phyloP scores from a whole-genome alignment of 225 moss, liverwort and hornwort species.

The Rhytidiadelphus loreus region DNA sequence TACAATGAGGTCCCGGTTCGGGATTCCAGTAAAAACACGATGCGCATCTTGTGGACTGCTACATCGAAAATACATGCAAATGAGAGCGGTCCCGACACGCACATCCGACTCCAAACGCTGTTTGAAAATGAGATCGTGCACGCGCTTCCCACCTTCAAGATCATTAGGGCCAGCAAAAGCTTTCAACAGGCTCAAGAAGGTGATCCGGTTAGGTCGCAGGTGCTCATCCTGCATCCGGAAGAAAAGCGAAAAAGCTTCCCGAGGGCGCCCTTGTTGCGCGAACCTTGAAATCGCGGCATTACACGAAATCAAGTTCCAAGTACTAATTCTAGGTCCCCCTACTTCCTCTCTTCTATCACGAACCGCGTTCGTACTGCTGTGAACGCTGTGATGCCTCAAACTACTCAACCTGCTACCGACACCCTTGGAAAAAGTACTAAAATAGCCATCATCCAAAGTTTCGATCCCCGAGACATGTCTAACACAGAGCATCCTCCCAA shows the following conservation, averaged over 20 bases:
- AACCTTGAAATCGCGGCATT: slow-evolving; percentile 38
- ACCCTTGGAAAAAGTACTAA: not conserved
- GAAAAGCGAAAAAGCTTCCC: slow-evolving; percentile 22
- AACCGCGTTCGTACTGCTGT: not conserved
- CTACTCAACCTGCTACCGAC: not conserved
- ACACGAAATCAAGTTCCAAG: slow-evolving; percentile 35
- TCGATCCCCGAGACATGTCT: not conserved
- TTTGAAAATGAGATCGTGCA: slow-evolving; percentile 9
- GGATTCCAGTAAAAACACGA: slow-evolving; percentile 16
- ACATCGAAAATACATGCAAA: slow-evolving; percentile 41
- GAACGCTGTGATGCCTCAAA: not conserved
- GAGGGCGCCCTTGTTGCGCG: slow-evolving; percentile 21
- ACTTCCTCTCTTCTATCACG: not conserved
- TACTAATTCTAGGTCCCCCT: not conserved
- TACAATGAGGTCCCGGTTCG: slow-evolving; percentile 19
- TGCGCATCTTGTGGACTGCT: slow-evolving; percentile 17
- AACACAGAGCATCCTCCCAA: not conserved
- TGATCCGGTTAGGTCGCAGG: slow-evolving; percentile 27
- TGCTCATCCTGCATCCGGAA: slow-evolving; percentile 42
- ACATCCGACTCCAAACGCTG: slow-evolving; percentile 19
- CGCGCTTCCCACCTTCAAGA: slow-evolving; percentile 25
- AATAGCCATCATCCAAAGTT: not conserved
- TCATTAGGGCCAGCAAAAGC: slow-evolving; percentile 8
- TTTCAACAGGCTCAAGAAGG: slow-evolving; percentile 39
- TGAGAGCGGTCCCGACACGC: slow-evolving; percentile 39